phyloP scores from a whole-genome alignment of 352 stramenopile genomes.

The Peronospora belbahrii region DNA sequence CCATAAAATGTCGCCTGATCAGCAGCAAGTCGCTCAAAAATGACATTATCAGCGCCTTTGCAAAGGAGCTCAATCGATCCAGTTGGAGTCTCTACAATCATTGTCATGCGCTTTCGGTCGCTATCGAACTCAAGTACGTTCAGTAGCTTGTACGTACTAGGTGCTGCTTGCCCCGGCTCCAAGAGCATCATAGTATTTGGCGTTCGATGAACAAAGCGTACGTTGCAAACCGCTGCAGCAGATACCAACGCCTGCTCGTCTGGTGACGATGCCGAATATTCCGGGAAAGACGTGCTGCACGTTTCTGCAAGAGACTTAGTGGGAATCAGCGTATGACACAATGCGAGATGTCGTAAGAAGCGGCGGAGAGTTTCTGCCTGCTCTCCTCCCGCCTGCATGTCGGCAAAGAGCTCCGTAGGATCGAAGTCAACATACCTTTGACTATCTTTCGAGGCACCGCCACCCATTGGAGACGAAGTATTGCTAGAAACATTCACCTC shows the following conservation, averaged over 20 bases:
- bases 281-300: slow-evolving; percentile 62
- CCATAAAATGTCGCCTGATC: slow-evolving; percentile 21
- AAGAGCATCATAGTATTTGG: slow-evolving; percentile 45
- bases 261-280: slow-evolving; percentile 77
- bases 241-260: slow-evolving; percentile 76
- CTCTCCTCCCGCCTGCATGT: slow-evolving; percentile 31
- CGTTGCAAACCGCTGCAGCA: slow-evolving; percentile 65
- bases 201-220: slow-evolving; percentile 72
- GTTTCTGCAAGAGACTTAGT: slow-evolving; percentile 60
- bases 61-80: slow-evolving; percentile 57
- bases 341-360: slow-evolving; percentile 69
- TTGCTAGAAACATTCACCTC: slow-evolving; percentile 16
- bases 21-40: slow-evolving; percentile 52
- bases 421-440: slow-evolving; percentile 63
- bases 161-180: slow-evolving; percentile 30
- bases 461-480: background rate
- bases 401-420: slow-evolving; percentile 51
- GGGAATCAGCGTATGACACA: slow-evolving; percentile 77
- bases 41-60: slow-evolving; percentile 79
- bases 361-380: slow-evolving; percentile 39
- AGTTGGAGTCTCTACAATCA: slow-evolving; percentile 84
- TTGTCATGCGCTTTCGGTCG: slow-evolving; percentile 96
- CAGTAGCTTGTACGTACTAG: slow-evolving; percentile 81
- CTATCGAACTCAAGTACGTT: slow-evolving; percentile 96
- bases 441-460: slow-evolving; percentile 2